Evolutionary conservation across 495 filamentous ascomycete genomes (phyloP), one percentile per base, ranked within the genome.

Genomic region (Penicillium verhagenii): DNA sequence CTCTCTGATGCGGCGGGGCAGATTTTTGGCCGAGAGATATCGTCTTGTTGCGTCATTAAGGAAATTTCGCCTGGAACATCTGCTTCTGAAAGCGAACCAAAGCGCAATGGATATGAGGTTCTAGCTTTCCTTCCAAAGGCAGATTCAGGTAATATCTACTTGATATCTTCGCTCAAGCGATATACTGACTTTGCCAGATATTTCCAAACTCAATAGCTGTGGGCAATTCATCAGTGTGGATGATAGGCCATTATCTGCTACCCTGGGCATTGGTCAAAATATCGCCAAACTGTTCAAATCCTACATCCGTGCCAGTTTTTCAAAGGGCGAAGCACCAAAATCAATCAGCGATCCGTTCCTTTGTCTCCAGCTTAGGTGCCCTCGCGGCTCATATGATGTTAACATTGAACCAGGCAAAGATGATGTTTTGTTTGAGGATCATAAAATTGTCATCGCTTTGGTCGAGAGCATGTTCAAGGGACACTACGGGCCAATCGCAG

Each of bases 381-480:
- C 86, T 1, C 67, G 64, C 4, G 83, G 80, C 13, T 87, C 78
- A 45, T 97, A 98, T 56, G 93, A 97, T 73, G 79, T 82, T 2
- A 97, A 96, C 60, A 78, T 97, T 48, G 92, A 97, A 62, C 92
- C 92, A 0, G 82, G 87, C 0, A 98, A 98, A 65, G 88, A 97
- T 57, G 87, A 96, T 66, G 82, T 97, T 2, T 50, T 96, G 0
- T 96, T 98, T 63, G 73, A 79, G 24, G 73, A 94, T 39, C 74
- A 83, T 25, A 65, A 82, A 0, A 3, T 57, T 2, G 50, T 96
- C 4, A 21, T 87, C 3, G 60, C 66, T 3, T 54, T 79, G 4
- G 76, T 86, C 3, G 81, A 87, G 43, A 60, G 60, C 0, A 64
- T 90, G 2, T 83, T 93, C 10, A 60, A 58, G 8, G 63, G 69